Conservation (phyloP, 2,329 filamentous ascomycete species). For the Xylariaceae sp. region DNA sequence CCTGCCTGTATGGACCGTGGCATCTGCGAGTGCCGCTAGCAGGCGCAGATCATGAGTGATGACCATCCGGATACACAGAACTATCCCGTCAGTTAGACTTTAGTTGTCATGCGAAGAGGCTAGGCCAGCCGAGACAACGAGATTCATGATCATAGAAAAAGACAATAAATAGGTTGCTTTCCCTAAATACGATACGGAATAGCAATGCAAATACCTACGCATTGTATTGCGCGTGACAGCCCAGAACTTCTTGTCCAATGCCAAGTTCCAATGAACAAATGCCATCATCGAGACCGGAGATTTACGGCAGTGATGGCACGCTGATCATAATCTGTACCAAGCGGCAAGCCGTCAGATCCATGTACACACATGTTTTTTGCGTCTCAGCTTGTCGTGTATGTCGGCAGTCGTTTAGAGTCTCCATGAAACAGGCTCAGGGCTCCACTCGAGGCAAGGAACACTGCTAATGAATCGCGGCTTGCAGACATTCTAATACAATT, state of each 20-base stretch:
- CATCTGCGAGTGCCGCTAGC: slow-evolving; percentile 3
- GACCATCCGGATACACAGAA: slow-evolving; percentile 16
- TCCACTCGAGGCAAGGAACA: not conserved
- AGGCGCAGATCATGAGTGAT: slow-evolving; percentile 18
- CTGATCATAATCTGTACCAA: not conserved
- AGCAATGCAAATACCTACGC: not conserved
- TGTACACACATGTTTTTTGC: not conserved
- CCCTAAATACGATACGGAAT: not conserved
- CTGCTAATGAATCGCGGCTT: not conserved
- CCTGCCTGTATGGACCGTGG: not conserved
- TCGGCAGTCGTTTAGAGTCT: no score
- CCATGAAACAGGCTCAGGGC: not conserved
- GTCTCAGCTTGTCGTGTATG: not conserved
- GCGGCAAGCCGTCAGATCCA: not conserved
- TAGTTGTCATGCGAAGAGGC: slow-evolving; percentile 9
- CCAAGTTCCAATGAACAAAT: no score
- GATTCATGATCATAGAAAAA: slow-evolving; percentile 11
- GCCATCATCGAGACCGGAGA: no score
- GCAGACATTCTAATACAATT: not conserved
- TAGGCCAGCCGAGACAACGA: slow-evolving; percentile 4
- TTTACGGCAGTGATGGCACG: not conserved
- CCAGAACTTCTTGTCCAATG: no score
- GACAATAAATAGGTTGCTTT: slow-evolving; percentile 7
- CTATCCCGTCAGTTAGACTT: slow-evolving; percentile 14
- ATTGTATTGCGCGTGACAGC: not conserved